Evolutionary conservation across 495 filamentous ascomycete species (phyloP).

Genomic region (Penicillium canariense): DNA sequence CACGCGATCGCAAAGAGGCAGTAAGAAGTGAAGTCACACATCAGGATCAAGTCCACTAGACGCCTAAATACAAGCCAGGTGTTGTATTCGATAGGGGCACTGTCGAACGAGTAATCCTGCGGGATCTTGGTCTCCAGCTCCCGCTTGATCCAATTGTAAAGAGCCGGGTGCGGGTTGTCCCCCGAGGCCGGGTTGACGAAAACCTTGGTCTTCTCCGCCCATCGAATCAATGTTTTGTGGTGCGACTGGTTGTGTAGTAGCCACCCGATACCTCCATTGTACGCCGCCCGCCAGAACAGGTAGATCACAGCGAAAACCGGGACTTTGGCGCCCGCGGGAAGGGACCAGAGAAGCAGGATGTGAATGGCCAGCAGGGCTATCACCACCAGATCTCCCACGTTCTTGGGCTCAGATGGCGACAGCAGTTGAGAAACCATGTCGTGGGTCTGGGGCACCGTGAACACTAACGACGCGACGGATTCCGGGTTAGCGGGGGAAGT

Average conservation of each 20-base stretch:
- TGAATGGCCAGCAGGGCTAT: conserved; percentile 76
- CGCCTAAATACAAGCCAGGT: conserved; percentile 96
- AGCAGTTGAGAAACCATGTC: conserved; percentile 98
- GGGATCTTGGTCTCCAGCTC: conserved; percentile 95
- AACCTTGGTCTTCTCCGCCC: conserved; percentile 80
- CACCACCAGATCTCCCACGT: conserved; percentile 78
- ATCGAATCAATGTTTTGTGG: conserved; percentile 77
- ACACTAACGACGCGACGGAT: conserved; percentile 58
- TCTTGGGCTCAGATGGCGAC: conserved; percentile 94
- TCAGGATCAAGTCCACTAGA: conserved; percentile 91
- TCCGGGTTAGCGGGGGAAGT: conserved; percentile 19
- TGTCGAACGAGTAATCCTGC: conserved; percentile 88
- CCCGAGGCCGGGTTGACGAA: conserved; percentile 81
- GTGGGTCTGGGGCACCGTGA: conserved; percentile 92
- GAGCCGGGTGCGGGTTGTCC: conserved; percentile 72
- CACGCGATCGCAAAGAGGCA: conserved; percentile 93
- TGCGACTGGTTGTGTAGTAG: conserved; percentile 88
- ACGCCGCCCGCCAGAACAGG: conserved; percentile 86
- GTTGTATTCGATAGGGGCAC: conserved; percentile 95
- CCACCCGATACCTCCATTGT: conserved; percentile 92
- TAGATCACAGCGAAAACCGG: conserved; percentile 79
- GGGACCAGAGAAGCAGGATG: conserved; percentile 65
- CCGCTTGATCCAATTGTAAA: conserved; percentile 78
- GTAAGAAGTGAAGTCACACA: conserved; percentile 98
- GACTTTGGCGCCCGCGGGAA: conserved; percentile 64